Percentiles rank a stretch among this genome's conserved stretches.
Evolutionary conservation across 2,329 filamentous ascomycete species (phyloP).

Genomic region (Fusarium longipes): DNA sequence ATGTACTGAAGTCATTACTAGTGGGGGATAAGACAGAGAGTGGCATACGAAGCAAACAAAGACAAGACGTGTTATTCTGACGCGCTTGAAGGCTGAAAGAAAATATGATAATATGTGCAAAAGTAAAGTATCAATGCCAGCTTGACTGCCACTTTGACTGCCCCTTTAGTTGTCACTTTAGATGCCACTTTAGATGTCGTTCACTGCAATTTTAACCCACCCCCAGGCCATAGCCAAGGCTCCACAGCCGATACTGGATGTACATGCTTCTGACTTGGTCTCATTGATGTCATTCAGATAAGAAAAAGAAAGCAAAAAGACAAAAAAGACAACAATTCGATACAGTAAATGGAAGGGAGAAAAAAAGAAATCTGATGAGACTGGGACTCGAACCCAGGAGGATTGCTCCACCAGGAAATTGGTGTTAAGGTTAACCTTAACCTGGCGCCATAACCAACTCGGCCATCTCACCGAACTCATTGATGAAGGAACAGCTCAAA

Average conservation of each 20-base stretch:
- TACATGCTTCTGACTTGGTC: too few species aligned
- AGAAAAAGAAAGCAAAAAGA: neutral
- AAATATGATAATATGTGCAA: too few species aligned
- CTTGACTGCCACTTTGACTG: too few species aligned
- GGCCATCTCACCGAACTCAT: slow-evolving; percentile 44
- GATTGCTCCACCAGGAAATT: slow-evolving; percentile 47
- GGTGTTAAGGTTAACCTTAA: slow-evolving; percentile 47
- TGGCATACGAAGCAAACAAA: slow-evolving; percentile 13
- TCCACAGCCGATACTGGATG: too few species aligned
- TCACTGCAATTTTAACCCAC: neutral
- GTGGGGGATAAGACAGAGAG: neutral
- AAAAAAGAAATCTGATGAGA: slow-evolving; percentile 41
- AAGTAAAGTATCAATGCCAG: too few species aligned
- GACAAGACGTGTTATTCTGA: neutral
- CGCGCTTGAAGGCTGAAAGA: slow-evolving; percentile 6
- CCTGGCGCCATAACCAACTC: slow-evolving; percentile 48
- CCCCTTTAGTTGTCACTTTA: too few species aligned
- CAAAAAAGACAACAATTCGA: neutral
- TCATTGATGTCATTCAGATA: neutral
- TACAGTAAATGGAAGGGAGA: neutral
- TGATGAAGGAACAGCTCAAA: fast-evolving
- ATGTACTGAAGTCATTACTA: neutral
- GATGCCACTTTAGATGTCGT: too few species aligned
- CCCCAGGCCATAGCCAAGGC: neutral
- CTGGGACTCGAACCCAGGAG: slow-evolving; percentile 48